Evolutionary conservation across 257 asterid species (phyloP).

Genomic region (Jacaranda copaia): DNA sequence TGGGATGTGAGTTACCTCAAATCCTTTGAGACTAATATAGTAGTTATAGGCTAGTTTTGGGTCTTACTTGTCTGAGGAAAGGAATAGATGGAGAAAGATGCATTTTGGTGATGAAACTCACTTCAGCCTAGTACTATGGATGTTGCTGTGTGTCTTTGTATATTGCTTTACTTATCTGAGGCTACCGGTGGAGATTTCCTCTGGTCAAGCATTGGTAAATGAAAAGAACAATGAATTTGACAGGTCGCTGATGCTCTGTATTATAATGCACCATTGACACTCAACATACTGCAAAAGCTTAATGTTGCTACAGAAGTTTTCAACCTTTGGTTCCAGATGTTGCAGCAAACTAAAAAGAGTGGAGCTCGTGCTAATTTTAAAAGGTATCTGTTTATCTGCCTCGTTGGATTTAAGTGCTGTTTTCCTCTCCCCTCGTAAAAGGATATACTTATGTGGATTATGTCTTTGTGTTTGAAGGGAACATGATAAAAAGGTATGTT

Average conservation of each 20-base stretch:
- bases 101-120: constrained; percentile 4
- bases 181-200: constrained; percentile 17
- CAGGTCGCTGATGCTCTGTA: constrained; percentile 97
- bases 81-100: constrained; percentile 5
- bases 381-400: constrained; percentile 51
- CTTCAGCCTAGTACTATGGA: background rate
- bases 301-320: constrained; percentile 88
- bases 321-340: constrained; percentile 96
- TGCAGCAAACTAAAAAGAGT: constrained; percentile 86
- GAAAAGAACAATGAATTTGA: constrained; percentile 35
- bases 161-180: background rate
- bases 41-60: background rate
- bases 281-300: constrained; percentile 85
- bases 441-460: constrained; percentile 1
- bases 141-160: constrained; percentile 6
- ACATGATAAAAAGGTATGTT: constrained; percentile 95
- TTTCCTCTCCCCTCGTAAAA: background rate
- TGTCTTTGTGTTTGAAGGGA: constrained; percentile 70
- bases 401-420: constrained; percentile 22
- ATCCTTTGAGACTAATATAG: constrained; percentile 4
- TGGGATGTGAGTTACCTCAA: background rate
- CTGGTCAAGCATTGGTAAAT: constrained; percentile 23
- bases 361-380: constrained; percentile 82
- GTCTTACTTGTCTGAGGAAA: background rate
- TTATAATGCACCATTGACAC: constrained; percentile 79